Base-by-base conservation (phyloP, 352 stramenopile species). In the Phytophthora megakarya region DNA sequence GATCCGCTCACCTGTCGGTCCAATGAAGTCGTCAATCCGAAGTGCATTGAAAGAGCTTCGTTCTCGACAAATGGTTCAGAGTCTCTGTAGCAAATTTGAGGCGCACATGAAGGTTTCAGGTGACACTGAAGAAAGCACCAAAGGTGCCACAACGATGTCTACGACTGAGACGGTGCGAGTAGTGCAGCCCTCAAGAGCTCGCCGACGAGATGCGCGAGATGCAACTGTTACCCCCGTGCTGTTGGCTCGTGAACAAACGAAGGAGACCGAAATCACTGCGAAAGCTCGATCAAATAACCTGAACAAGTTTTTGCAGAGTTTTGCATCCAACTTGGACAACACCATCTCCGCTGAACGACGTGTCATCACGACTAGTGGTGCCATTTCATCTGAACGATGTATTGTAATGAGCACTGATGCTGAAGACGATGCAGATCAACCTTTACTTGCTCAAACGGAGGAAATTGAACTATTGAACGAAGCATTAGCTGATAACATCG, bases 301-400 rank as follows among this genome's bases (percentile, higher is more conserved):
- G 13, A 87, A 81, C 42, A 83, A 82, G 15, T 91, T 91, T 56
- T 59, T 89, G 18, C 72, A 78, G 25, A 79, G 81, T 19, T 91
- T 80, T 48, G 78, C 78, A 13, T 88, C 80, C 5, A 91, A 91
- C 57, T 61, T 91, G 18, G 82, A 89, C 28, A 73, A 71, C 22
- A 62, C 62, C 7, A 54, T 71, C 12, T 57, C 61, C 10, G 42
- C 42, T 1, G 49, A 69, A 39, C 38, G 54, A 16, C 59, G 53
- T 38, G 33, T 62, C 1, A 33, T 35, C 12, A 54, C 40, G 25
- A 35, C 13, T n/a, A 30, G 59, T 15, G 52, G 60, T 13, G 39
- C 43, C 19, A 66, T 65, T 28, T 54, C 59, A 1, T 32, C 25
- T 3, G 49, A 70, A 26, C 30, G 42, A 28, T 37, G 39, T 18